These are phyloP conservation scores for Ceratonia siliqua DNA, from an alignment of 306 rosid genomes.

Conservation along the genomic window DNA sequence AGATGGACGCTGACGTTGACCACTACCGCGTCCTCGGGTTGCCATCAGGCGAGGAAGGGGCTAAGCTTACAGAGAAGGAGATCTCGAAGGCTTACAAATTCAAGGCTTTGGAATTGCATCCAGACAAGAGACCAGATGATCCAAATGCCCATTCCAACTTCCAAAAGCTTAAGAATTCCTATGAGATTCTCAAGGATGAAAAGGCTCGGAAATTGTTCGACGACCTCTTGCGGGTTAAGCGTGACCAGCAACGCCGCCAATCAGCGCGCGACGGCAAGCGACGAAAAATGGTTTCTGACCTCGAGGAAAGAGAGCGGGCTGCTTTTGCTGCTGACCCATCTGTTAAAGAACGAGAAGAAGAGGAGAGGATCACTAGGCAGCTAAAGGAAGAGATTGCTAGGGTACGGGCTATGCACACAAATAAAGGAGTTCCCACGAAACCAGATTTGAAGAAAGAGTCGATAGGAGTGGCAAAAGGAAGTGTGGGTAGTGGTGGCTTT, in stretches of 20 bases:
- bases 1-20: constrained; percentile 56
- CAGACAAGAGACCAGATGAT: constrained; percentile 88
- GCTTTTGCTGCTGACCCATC: constrained; percentile 57
- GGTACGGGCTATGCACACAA: constrained; percentile 69
- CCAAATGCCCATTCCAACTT: constrained; percentile 72
- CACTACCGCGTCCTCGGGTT: constrained; percentile 79
- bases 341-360: constrained; percentile 62
- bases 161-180: constrained; percentile 67
- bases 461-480: constrained; percentile 44
- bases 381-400: constrained; percentile 78
- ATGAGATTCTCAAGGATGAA: constrained; percentile 80
- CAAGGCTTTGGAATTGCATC: constrained; percentile 83
- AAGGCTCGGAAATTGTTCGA: constrained; percentile 80
- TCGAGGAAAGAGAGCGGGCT: constrained; percentile 74
- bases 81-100: constrained; percentile 74
- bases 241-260: constrained; percentile 64
- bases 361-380: constrained; percentile 68
- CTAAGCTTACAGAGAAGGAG: constrained; percentile 66
- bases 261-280: constrained; percentile 75
- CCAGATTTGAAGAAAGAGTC: constrained; percentile 37
- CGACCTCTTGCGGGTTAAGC: constrained; percentile 71
- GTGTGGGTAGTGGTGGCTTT: constrained; percentile 29
- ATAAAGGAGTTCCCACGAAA: constrained; percentile 42
- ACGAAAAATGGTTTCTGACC: constrained; percentile 84
- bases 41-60: constrained; percentile 80